Base-by-base conservation (phyloP, 805 yeast species). In the Nakazawaea ishiwadae region DNA sequence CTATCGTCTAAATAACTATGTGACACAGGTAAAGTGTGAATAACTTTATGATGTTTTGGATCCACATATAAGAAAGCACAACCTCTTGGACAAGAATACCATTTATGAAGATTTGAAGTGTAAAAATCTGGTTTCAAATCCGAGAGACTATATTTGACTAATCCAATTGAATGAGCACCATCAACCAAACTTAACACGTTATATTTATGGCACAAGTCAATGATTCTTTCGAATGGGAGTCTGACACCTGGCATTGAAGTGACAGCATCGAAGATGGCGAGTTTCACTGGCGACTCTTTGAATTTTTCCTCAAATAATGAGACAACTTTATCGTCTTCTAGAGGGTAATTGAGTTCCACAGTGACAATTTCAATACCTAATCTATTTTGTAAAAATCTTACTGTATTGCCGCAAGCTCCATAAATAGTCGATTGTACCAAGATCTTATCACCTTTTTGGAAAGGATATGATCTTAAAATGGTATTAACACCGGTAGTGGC, bases 91-190 rank as follows among this genome's bases (percentile, higher is more conserved):
- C 69, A 68, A 47, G 53, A 76, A 30, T 68, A 61, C 90, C 90
- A 84, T 52, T 84, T 84, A 64, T 84, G 90, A 15, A 82, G 60
- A 51, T 83, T 84, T 16, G 81, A 59, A 18, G 71, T 65, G 53
- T 67, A 73, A 53, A 79, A 83, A 51, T 81, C 88, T 0, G 88
- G 85, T 35, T 66, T 48, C 18, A 73, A 48, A 10, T 52, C 52
- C 10, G 55, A 58, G 27, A 78, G 48, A 35, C 68, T 61, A n/a
- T 74, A 40, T 8, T 71, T 70, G 23, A 75, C 50, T 41, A 69
- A 59, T 0, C 91, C 91, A 27, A 77, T 65, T 1, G 77, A 73
- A 53, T 84, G 91, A 4, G 90, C 91, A 11, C 84, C 91, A 55
- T 84, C 91, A 19, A 84, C 69, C 32, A 80, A 58, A 3, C 85